A percentile compares a stretch with the other conserved stretches of the same genome.
phyloP scores from a whole-genome alignment of 495 filamentous ascomycete genomes.

The Amniculicola lignicola region DNA sequence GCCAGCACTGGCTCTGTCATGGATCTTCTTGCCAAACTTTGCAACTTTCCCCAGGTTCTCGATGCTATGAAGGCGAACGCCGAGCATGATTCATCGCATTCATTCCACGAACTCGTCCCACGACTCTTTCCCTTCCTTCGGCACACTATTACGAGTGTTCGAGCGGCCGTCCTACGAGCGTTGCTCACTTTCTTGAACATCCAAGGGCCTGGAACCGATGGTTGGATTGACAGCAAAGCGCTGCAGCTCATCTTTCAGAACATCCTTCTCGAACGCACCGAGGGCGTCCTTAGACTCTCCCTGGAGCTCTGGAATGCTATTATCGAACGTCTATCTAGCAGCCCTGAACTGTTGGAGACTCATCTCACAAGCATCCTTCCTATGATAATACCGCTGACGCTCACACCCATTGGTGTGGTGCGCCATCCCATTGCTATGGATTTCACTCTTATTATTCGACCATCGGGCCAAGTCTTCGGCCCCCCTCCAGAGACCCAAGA shows the following conservation, averaged over 20 bases:
- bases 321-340: conserved; percentile 56
- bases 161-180: conserved; percentile 86
- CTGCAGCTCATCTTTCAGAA: conserved; percentile 91
- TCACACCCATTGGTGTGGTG: conserved; percentile 88
- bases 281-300: conserved; percentile 72
- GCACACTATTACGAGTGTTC: conserved; percentile 93
- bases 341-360: conserved; percentile 2
- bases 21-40: conserved; percentile 93
- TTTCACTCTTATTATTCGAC: conserved; percentile 79
- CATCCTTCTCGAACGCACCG: conserved; percentile 85
- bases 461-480: conserved; percentile 82
- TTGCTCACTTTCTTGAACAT: conserved; percentile 89
- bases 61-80: conserved; percentile 93
- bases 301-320: conserved; percentile 83
- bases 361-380: conserved; percentile 64
- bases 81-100: conserved; percentile 72
- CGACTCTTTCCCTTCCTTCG: conserved; percentile 93
- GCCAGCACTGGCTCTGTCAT: conserved; percentile 97
- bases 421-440: conserved; percentile 90
- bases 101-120: conserved; percentile 87
- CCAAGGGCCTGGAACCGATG: conserved; percentile 74
- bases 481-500: conserved; percentile 13
- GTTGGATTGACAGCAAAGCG: conserved; percentile 88
- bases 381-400: conserved; percentile 70
- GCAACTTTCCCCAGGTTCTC: conserved; percentile 88